Conservation (phyloP, 2,329 filamentous ascomycete genomes). For the Stemphylium lycopersici region DNA sequence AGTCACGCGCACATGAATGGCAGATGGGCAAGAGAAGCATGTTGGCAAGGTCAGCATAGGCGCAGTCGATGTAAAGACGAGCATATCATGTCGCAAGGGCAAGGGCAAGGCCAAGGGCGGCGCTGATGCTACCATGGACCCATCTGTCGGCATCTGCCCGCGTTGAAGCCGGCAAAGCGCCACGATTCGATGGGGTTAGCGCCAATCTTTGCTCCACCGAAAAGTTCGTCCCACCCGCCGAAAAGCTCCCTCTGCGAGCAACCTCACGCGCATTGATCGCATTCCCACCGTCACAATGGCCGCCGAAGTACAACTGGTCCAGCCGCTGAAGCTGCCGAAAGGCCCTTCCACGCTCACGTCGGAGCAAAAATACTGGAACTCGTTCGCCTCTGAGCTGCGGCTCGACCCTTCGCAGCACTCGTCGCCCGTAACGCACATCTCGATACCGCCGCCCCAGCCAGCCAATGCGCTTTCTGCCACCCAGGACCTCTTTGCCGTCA, state of each 20-base stretch:
- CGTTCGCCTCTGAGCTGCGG: conserved; percentile 88
- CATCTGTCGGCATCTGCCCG: conserved; percentile 9
- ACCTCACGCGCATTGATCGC: conserved; percentile 20
- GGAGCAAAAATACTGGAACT: conserved; percentile 95
- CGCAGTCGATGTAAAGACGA: not conserved
- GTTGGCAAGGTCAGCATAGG: not conserved
- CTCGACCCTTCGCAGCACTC: conserved; percentile 85
- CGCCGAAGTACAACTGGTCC: conserved; percentile 80
- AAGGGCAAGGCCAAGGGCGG: not conserved
- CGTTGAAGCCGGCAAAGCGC: conserved; percentile 13
- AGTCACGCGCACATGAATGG: not conserved
- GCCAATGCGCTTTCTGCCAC: conserved; percentile 47
- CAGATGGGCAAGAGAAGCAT: not conserved
- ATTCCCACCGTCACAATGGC: conserved; percentile 66
- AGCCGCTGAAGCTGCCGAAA: conserved; percentile 80
- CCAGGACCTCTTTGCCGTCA: conserved; percentile 83
- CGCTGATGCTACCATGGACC: conserved; percentile 4
- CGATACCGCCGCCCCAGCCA: conserved; percentile 62
- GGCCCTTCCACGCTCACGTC: conserved; percentile 83
- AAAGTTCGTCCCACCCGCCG: conserved; percentile 25
- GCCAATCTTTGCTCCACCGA: conserved; percentile 24
- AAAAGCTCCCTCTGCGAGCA: conserved; percentile 13
- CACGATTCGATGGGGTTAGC: conserved; percentile 16
- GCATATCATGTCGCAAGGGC: too few species aligned
- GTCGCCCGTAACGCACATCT: conserved; percentile 89